Evolutionary conservation across 176 grass and related monocot genomes (phyloP).

Genomic region (Melocanna baccifera): DNA sequence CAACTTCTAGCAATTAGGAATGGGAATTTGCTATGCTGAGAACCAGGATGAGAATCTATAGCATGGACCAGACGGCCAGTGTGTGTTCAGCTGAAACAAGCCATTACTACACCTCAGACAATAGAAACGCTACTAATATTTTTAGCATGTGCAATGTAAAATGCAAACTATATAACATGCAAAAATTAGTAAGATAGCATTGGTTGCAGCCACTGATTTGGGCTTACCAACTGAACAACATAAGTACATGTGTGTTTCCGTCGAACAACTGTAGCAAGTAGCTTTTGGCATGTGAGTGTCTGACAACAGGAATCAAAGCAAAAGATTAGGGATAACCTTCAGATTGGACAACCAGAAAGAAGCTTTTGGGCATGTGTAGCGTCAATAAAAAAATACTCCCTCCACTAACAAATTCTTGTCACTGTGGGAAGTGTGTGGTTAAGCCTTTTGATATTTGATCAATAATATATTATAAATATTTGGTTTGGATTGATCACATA

Average conservation of each 20-base stretch:
- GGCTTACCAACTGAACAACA: slow-evolving; percentile 85
- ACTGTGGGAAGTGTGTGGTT: not conserved
- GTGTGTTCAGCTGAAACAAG: not conserved
- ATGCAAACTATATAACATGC: not conserved
- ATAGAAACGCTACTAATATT: slow-evolving; percentile 4
- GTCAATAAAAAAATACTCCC: slow-evolving; percentile 14
- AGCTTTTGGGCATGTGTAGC: slow-evolving; percentile 1
- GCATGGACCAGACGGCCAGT: not conserved
- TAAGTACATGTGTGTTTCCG: slow-evolving; percentile 71
- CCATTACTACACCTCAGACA: not conserved
- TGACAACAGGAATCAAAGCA: slow-evolving; percentile 53
- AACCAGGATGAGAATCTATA: slow-evolving; percentile 21
- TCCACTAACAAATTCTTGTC: not conserved
- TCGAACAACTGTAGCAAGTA: slow-evolving; percentile 79
- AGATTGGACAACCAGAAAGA: not conserved
- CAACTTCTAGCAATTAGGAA: not conserved
- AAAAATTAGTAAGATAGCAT: not conserved
- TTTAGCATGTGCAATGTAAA: slow-evolving; percentile 2
- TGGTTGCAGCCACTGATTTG: slow-evolving; percentile 24
- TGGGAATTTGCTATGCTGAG: not conserved
- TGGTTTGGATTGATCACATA: slow-evolving; percentile 9
- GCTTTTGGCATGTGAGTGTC: slow-evolving; percentile 84
- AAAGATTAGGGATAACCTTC: slow-evolving; percentile 27
- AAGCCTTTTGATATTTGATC: not conserved
- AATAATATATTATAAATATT: slow-evolving; percentile 9